Conservation (phyloP, 108 stramenopile species). For the Cyclostephanos tholiformis region DNA sequence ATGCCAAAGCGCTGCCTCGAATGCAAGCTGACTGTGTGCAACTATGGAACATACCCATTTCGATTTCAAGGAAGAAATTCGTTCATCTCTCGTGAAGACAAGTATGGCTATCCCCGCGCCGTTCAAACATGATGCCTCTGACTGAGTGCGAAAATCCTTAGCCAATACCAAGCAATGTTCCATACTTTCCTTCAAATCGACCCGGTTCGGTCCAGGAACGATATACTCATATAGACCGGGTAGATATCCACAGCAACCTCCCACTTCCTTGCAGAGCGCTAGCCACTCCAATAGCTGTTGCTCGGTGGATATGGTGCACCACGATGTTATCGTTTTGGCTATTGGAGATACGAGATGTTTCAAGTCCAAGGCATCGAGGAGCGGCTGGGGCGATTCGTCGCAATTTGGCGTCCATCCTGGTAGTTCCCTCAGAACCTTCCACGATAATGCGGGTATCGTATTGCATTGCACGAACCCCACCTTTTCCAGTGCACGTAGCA, state of each 20-base stretch:
- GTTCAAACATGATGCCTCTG: background rate
- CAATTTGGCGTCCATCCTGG: conserved; percentile 36
- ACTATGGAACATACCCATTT: conserved; percentile 54
- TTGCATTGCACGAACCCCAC: conserved; percentile 31
- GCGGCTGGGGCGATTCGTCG: conserved; percentile 9
- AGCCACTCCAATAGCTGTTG: conserved; percentile 25
- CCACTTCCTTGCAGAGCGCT: conserved; percentile 8
- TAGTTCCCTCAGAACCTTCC: conserved; percentile 22
- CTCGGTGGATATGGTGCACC: conserved; percentile 35
- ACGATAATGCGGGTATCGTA: conserved; percentile 25
- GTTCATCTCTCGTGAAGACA: conserved; percentile 35
- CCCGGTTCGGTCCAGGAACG: conserved; percentile 35
- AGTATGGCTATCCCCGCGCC: conserved; percentile 31
- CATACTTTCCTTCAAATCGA: conserved; percentile 37
- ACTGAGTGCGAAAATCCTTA: background rate
- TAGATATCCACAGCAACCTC: conserved; percentile 37
- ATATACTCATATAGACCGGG: conserved; percentile 51
- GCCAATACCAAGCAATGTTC: conserved; percentile 42
- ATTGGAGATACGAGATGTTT: conserved; percentile 24
- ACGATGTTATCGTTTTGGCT: conserved; percentile 23
- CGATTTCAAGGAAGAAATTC: conserved; percentile 44
- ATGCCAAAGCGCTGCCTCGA: conserved; percentile 43
- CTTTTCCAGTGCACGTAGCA: conserved; percentile 41
- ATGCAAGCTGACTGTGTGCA: conserved; percentile 34
- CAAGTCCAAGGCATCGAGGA: conserved; percentile 34